Evolutionary conservation across 1,284 basidiomycete species (phyloP).

Genomic region (Marasmius fiardii): DNA sequence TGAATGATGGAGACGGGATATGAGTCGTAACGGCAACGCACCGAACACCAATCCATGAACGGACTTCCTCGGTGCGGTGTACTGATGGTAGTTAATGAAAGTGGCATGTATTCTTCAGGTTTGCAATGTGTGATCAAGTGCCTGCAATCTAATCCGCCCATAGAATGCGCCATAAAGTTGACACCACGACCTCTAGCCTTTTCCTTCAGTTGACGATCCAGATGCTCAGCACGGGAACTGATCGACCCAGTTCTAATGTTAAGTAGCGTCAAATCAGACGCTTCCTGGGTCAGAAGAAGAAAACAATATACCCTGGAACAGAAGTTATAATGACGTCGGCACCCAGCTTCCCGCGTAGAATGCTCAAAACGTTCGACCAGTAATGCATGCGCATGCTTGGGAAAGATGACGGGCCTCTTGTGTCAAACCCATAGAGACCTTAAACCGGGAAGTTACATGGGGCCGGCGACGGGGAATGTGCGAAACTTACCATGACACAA

Average conservation of each 20-base stretch:
- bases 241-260: conserved; percentile 84
- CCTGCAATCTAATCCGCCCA: conserved; percentile 95
- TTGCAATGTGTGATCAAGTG: conserved; percentile 86
- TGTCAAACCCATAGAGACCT: conserved; percentile 96
- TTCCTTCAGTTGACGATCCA: conserved; percentile 73
- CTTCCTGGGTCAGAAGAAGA: background rate
- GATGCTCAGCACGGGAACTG: conserved; percentile 73
- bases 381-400: conserved; percentile 88
- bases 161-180: conserved; percentile 96
- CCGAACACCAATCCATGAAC: conserved; percentile 99
- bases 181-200: conserved; percentile 71
- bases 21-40: conserved; percentile 32
- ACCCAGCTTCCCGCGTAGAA: conserved; percentile 81
- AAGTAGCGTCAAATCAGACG: conserved; percentile 1
- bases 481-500: conserved; percentile 83
- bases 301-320: conserved; percentile 76
- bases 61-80: conserved; percentile 96
- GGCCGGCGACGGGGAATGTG: background rate
- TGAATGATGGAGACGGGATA: background rate
- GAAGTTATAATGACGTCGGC: conserved; percentile 95
- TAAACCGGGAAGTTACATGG: conserved; percentile 5
- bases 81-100: conserved; percentile 87
- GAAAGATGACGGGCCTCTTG: conserved; percentile 73
- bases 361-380: conserved; percentile 87
- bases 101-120: conserved; percentile 81